Conservation (phyloP, 2,329 filamentous ascomycete genomes). For the Cercospora sp. region DNA sequence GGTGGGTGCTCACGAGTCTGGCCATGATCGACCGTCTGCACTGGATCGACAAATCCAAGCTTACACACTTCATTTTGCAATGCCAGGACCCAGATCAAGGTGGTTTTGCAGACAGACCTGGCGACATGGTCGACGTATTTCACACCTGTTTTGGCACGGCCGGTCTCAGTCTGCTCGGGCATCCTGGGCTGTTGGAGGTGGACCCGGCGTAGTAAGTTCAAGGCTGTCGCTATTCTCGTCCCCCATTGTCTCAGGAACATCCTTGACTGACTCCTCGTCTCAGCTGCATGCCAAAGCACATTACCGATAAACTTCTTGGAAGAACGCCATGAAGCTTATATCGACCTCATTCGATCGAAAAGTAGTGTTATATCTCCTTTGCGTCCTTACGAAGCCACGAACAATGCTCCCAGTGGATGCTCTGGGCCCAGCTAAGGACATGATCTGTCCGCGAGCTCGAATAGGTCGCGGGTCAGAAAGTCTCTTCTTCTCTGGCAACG, state of each 20-base stretch:
- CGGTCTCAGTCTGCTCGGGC: slow-evolving; percentile 79
- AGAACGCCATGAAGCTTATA: slow-evolving; percentile 27
- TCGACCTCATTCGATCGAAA: not conserved
- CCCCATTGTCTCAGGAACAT: slow-evolving; percentile 8
- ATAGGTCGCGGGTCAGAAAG: not conserved
- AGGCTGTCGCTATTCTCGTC: slow-evolving; percentile 11
- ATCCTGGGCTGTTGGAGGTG: slow-evolving; percentile 73
- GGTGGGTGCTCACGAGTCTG: slow-evolving; percentile 94
- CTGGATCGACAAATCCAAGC: slow-evolving; percentile 85
- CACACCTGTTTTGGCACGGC: slow-evolving; percentile 89
- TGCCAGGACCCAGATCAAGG: slow-evolving; percentile 85
- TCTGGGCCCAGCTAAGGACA: not conserved
- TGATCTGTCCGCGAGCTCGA: not conserved
- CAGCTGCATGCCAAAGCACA: slow-evolving; percentile 59
- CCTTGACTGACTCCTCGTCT: slow-evolving; percentile 12
- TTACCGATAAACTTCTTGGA: slow-evolving; percentile 61
- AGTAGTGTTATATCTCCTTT: not conserved
- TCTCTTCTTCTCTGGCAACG: not conserved
- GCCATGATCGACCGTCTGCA: slow-evolving; percentile 84
- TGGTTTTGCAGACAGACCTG: slow-evolving; percentile 85
- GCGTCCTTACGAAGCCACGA: not conserved
- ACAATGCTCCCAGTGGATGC: not conserved
- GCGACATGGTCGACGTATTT: slow-evolving; percentile 95
- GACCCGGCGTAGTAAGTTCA: slow-evolving; percentile 77
- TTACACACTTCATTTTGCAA: slow-evolving; percentile 77